Evolutionary conservation across 1,284 basidiomycete genomes (phyloP).

Genomic region (Sanghuangporus weigelae): DNA sequence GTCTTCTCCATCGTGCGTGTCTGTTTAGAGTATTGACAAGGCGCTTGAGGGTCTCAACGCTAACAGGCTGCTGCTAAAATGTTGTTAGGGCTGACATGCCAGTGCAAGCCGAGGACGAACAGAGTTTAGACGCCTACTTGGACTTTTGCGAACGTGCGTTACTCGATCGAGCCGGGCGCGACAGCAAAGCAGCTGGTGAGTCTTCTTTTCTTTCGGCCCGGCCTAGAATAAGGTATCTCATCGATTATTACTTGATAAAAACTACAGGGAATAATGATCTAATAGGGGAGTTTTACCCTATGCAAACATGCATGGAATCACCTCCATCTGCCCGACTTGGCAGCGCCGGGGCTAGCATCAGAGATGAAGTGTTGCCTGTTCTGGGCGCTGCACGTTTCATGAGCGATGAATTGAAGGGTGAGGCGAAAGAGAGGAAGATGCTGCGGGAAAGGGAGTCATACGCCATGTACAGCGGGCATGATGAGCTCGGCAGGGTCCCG

Average conservation of each 20-base stretch:
- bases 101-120: constrained; percentile 9
- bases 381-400: constrained; percentile 18
- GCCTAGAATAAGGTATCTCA: not conserved
- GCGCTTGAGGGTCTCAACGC: not conserved
- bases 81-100: constrained; percentile 1
- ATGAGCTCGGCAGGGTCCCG: constrained; percentile 52
- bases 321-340: not conserved
- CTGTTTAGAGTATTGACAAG: not conserved
- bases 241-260: not conserved
- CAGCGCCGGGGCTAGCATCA: not conserved
- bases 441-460: constrained; percentile 51
- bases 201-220: not conserved
- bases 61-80: constrained; percentile 1
- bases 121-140: constrained; percentile 30
- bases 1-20: not conserved
- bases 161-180: constrained; percentile 10
- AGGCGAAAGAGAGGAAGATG: not conserved
- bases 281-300: constrained; percentile 21
- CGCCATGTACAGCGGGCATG: constrained; percentile 52
- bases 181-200: constrained; percentile 6
- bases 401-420: constrained; percentile 9
- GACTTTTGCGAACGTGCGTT: constrained; percentile 27
- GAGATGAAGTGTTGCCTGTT: not conserved
- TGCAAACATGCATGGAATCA: constrained; percentile 1
- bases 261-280: not conserved